Conservation (phyloP, 768 basidiomycete species). For the Xerocomellus dryophilus region DNA sequence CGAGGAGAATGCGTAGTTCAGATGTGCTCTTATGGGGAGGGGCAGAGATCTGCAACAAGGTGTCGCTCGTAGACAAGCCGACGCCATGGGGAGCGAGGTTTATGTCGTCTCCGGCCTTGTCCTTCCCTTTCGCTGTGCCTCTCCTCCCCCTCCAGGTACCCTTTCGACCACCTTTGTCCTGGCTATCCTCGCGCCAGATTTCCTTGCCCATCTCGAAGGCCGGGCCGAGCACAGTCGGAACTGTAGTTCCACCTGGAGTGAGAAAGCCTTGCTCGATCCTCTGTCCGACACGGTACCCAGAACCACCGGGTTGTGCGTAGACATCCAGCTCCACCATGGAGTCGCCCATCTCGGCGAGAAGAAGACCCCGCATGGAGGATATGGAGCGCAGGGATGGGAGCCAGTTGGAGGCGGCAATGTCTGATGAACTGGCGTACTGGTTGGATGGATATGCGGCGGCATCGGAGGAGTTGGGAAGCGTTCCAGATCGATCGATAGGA, state of each 20-base stretch:
- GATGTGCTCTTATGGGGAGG: slow-evolving; percentile 48
- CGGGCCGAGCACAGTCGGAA: slow-evolving; percentile 6
- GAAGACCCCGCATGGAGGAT: slow-evolving; percentile 45
- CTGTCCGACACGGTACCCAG: slow-evolving; percentile 41
- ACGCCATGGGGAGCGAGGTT: slow-evolving; percentile 10
- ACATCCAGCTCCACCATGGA: slow-evolving; percentile 45
- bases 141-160: slow-evolving; percentile 16
- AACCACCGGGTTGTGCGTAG: slow-evolving; percentile 31
- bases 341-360: slow-evolving; percentile 47
- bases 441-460: slow-evolving; percentile 11
- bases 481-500: slow-evolving; percentile 14
- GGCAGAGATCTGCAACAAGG: slow-evolving; percentile 51
- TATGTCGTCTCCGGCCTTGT: slow-evolving; percentile 5
- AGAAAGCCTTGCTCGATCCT: slow-evolving; percentile 35
- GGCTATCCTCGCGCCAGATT: slow-evolving; percentile 19
- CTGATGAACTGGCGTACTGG: slow-evolving; percentile 7
- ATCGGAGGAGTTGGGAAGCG: slow-evolving; percentile 18
- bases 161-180: slow-evolving; percentile 4
- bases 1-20: slow-evolving; percentile 62
- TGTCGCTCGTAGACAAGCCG: slow-evolving; percentile 46
- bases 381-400: slow-evolving; percentile 33
- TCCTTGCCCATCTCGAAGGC: slow-evolving; percentile 21
- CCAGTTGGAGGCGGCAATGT: slow-evolving; percentile 9
- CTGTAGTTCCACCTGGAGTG: slow-evolving; percentile 30
- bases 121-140: slow-evolving; percentile 5